These are phyloP conservation scores for Aspergillus steynii DNA, from an alignment of 495 filamentous ascomycete genomes.

Conservation along the genomic window DNA sequence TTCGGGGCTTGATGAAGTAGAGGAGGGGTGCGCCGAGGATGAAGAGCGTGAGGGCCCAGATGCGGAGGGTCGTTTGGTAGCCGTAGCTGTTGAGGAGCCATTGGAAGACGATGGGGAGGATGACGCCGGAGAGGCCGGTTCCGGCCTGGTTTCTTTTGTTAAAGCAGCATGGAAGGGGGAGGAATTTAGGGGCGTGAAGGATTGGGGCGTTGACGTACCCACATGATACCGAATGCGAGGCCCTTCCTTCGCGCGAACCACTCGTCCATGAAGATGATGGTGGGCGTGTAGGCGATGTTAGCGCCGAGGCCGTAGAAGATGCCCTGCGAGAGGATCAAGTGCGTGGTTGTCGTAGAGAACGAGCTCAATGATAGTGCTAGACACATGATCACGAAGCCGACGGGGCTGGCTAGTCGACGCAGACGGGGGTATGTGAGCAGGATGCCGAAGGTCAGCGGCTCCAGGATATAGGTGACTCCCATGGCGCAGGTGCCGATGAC, in stretches of 20 bases:
- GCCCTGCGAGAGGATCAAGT: slow-evolving; percentile 53
- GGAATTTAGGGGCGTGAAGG: neutral
- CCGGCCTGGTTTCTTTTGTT: slow-evolving; percentile 25
- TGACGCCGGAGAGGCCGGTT: slow-evolving; percentile 39
- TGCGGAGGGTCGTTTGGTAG: slow-evolving; percentile 48
- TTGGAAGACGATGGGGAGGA: slow-evolving; percentile 50
- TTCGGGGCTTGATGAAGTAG: slow-evolving; percentile 55
- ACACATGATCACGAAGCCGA: slow-evolving; percentile 46
- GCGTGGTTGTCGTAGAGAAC: slow-evolving; percentile 41
- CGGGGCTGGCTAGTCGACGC: slow-evolving; percentile 33
- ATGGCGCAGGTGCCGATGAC: slow-evolving; percentile 47
- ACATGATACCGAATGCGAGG: slow-evolving; percentile 52
- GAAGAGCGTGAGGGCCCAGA: slow-evolving; percentile 47
- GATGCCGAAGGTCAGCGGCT: slow-evolving; percentile 43
- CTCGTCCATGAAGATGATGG: slow-evolving; percentile 52
- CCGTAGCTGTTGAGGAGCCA: slow-evolving; percentile 50
- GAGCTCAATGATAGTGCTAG: slow-evolving; percentile 42
- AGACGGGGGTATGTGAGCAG: slow-evolving; percentile 42
- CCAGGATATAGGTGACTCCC: slow-evolving; percentile 53
- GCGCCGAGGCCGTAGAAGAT: slow-evolving; percentile 50
- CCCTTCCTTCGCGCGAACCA: slow-evolving; percentile 54
- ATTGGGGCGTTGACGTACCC: slow-evolving; percentile 26
- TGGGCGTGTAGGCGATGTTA: slow-evolving; percentile 45
- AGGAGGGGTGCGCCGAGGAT: slow-evolving; percentile 50
- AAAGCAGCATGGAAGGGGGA: too few relatives aligned